Evolutionary conservation across 169 alveolate genomes (phyloP).

Genomic region (Plasmodium cynomolgi): DNA sequence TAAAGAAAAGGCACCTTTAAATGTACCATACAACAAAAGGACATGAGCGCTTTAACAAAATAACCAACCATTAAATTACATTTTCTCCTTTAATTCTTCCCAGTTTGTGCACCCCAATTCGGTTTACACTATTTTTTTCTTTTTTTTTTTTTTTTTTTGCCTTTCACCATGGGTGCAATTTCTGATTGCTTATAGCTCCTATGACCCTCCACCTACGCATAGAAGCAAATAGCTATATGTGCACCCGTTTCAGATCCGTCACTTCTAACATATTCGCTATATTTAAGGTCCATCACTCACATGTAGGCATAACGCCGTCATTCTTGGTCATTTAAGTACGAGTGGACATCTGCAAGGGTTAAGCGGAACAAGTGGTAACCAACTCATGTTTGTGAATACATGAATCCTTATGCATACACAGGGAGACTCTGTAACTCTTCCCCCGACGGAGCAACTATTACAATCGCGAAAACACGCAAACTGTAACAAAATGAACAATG

Average conservation of each 20-base stretch:
- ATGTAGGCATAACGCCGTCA: constrained; percentile 8
- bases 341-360: constrained; percentile 45
- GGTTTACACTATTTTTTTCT: neutral
- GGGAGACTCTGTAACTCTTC: neutral
- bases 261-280: neutral
- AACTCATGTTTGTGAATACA: neutral
- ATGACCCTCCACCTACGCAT: neutral
- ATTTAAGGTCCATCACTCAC: neutral
- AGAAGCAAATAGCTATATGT: neutral
- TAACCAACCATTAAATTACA: neutral
- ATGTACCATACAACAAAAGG: neutral
- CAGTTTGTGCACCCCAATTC: neutral
- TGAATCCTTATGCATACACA: neutral
- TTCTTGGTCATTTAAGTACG: constrained; percentile 40
- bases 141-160: neutral
- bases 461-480: neutral
- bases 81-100: neutral
- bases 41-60: neutral
- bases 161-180: neutral
- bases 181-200: neutral
- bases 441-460: neutral
- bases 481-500: neutral
- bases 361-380: neutral
- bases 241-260: neutral
- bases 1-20: neutral